phyloP scores from a whole-genome alignment of 2,329 filamentous ascomycete genomes.

The Exophiala sp. region DNA sequence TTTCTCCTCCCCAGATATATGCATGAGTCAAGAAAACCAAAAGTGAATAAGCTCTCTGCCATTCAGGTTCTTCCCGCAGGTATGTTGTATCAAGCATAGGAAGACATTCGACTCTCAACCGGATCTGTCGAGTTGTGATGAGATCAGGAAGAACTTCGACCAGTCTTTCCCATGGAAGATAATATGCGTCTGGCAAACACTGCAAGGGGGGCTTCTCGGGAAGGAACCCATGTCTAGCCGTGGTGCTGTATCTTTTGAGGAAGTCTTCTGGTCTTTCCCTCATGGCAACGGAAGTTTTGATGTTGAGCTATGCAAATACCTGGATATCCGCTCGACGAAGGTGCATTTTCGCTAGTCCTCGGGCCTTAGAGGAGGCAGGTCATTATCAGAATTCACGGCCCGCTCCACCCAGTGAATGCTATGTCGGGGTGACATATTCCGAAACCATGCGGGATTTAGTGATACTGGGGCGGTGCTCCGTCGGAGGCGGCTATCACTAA shows the following conservation, averaged over 20 bases:
- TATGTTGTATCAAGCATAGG: not conserved
- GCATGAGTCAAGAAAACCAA: not conserved
- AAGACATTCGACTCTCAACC: not conserved
- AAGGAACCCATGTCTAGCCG: not conserved
- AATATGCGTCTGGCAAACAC: not conserved
- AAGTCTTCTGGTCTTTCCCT: not conserved
- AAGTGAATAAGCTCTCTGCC: not conserved
- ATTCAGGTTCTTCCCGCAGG: not conserved
- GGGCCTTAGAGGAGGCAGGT: not conserved
- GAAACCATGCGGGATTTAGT: too few species aligned
- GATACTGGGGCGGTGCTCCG: too few species aligned
- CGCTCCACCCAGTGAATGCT: too few species aligned
- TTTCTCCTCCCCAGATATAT: not conserved
- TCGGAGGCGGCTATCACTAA: too few species aligned
- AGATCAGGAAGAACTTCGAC: not conserved
- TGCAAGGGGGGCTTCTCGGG: not conserved
- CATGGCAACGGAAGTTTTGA: conserved; percentile 49
- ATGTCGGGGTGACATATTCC: too few species aligned
- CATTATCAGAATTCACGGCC: too few species aligned
- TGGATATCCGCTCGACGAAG: not conserved
- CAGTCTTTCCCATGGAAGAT: not conserved
- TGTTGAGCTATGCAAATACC: not conserved
- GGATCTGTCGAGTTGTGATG: not conserved
- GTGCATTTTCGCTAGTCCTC: not conserved
- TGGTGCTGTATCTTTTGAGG: not conserved